Percentiles rank a stretch among this genome's conserved stretches.
Evolutionary conservation across 345 rosid genomes (phyloP).

Genomic region (Mercurialis annua): DNA sequence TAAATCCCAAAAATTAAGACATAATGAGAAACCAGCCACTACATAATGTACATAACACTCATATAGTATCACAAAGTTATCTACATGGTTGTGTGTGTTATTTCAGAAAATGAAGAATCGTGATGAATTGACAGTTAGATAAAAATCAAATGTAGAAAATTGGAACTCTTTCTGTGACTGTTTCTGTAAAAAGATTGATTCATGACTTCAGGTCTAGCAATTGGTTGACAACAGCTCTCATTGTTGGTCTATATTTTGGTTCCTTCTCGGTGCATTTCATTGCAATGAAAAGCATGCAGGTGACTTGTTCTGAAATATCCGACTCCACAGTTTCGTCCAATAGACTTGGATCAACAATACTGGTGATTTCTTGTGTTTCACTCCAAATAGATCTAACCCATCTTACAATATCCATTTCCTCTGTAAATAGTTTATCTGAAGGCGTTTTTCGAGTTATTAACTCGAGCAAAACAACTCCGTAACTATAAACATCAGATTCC

Average conservation of each 20-base stretch:
- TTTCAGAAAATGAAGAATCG: not conserved
- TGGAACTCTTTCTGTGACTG: not conserved
- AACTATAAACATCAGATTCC: conserved; percentile 30
- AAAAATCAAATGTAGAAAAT: not conserved
- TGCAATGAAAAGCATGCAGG: conserved; percentile 42
- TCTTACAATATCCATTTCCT: conserved; percentile 39
- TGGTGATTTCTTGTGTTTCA: conserved; percentile 25
- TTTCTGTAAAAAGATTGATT: not conserved
- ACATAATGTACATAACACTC: no score
- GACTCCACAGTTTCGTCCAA: conserved; percentile 47
- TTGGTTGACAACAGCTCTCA: conserved; percentile 64
- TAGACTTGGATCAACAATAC: conserved; percentile 43
- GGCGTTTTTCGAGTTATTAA: conserved; percentile 24
- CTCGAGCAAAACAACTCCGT: conserved; percentile 29
- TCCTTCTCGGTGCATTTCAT: conserved; percentile 60
- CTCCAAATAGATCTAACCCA: conserved; percentile 52
- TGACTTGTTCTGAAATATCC: conserved; percentile 43
- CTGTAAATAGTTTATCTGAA: conserved; percentile 13
- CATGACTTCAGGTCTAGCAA: conserved; percentile 22
- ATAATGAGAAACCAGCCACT: no score
- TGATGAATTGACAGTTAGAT: no score
- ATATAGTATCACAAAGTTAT: no score
- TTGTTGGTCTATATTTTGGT: conserved; percentile 55
- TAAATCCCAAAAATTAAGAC: no score
- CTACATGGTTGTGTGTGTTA: no score